Conservation (phyloP, 176 grass and related monocot species). For the Aegilops bicornis region DNA sequence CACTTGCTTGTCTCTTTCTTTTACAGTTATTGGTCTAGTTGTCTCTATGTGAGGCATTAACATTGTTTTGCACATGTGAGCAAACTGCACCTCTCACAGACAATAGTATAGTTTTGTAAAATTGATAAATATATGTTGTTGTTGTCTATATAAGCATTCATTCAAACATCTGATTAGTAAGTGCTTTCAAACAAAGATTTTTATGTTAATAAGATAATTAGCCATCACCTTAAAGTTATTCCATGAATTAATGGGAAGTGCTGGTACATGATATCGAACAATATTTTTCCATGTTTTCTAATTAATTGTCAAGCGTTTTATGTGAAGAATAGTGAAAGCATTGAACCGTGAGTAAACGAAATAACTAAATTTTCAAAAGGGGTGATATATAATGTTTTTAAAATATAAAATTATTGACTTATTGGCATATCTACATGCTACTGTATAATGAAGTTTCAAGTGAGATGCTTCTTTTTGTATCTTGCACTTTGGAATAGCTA, state of each 20-base stretch:
- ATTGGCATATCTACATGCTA: not conserved
- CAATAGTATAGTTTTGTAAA: not conserved
- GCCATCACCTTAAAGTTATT: not conserved
- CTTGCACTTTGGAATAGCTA: too few species aligned
- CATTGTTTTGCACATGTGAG: not conserved
- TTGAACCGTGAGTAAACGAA: not conserved
- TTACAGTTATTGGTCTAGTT: not conserved
- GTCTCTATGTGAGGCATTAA: not conserved
- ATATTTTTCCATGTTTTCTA: not conserved
- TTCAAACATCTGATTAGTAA: not conserved
- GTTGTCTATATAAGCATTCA: not conserved
- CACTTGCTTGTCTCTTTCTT: not conserved
- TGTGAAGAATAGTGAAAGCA: not conserved
- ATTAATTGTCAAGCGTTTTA: not conserved
- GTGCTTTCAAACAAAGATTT: not conserved
- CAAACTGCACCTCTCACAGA: not conserved
- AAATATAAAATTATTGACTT: too few species aligned
- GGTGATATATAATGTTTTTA: too few species aligned
- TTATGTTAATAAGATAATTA: not conserved
- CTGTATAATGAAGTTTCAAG: not conserved
- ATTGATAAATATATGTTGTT: not conserved
- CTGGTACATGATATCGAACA: not conserved
- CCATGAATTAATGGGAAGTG: not conserved
- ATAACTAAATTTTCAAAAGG: not conserved
- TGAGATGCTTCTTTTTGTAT: too few species aligned